These are phyloP conservation scores for Euryodendron excelsum DNA, from an alignment of 148 eudicot species.

Conservation along the genomic window DNA sequence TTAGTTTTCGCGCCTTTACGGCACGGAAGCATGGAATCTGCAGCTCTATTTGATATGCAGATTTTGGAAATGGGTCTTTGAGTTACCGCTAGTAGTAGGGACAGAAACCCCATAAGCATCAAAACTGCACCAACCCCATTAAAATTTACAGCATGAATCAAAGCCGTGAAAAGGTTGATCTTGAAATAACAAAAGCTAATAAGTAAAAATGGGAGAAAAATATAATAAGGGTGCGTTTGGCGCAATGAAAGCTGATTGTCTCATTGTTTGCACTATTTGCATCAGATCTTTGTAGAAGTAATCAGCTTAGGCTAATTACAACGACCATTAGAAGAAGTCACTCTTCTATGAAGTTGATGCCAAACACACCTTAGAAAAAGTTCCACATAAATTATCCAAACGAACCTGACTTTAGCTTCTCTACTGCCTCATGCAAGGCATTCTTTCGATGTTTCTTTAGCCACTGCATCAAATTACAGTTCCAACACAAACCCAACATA, in stretches of 20 bases:
- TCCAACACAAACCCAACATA: background rate
- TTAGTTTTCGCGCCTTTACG: background rate
- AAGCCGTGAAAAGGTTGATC: too few relatives aligned
- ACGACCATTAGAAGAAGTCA: too few relatives aligned
- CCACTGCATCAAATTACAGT: slow-evolving; percentile 24
- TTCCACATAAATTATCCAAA: background rate
- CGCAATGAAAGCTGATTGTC: too few relatives aligned
- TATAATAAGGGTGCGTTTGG: background rate
- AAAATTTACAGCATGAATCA: too few relatives aligned
- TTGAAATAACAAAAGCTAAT: too few relatives aligned
- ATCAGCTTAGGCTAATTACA: too few relatives aligned
- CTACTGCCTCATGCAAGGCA: slow-evolving; percentile 31
- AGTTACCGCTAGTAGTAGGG: slow-evolving; percentile 32
- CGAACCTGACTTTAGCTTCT: slow-evolving; percentile 38
- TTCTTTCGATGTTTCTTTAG: slow-evolving; percentile 33
- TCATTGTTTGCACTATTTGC: too few relatives aligned
- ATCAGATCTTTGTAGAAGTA: too few relatives aligned
- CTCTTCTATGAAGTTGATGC: background rate
- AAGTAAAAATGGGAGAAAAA: background rate
- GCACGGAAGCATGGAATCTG: slow-evolving; percentile 43
- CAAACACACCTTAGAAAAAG: background rate
- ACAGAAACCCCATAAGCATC: slow-evolving; percentile 47
- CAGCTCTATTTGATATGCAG: slow-evolving; percentile 32
- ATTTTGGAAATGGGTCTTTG: slow-evolving; percentile 39
- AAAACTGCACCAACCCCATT: slow-evolving; percentile 32